Base-by-base conservation (phyloP, 2,329 filamentous ascomycete species). In the Trichoderma koningii region DNA sequence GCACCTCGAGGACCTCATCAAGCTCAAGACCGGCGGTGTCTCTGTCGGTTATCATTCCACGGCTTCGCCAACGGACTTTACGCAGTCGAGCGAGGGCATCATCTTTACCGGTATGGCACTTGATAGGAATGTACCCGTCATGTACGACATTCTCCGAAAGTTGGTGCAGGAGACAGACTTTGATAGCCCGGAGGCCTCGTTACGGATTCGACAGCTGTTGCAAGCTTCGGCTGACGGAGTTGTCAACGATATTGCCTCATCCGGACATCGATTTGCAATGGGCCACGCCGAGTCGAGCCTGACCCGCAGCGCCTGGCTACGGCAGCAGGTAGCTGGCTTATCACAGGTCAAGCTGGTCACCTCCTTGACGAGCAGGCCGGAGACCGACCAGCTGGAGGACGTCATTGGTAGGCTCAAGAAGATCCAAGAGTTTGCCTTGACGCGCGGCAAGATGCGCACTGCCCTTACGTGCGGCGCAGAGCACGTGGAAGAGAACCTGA, bases 1-100 rank as follows among this genome's bases (percentile, higher is more conserved):
- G 76, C 89, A 97, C 76, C 85, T 98, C 59, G 95, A 99, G 76
- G 95, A 98, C 73, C 79, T 93, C 63, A 97, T 99, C 76, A 98
- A 98, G 76, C 84, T 98, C 34, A 96, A 96, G 80, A 98, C 95
- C 1, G 95, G 95, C 21, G 95, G 95, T 10, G 86, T 99, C 44
- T 91, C 89, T 3, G 88, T 96, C 17, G 88, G 90, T 1, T 93
- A 97, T 70, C 91, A 96, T 77, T 86, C 89, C n/a, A 88, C 89
- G 0, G 86, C 93, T 0, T 92, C 88, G 2, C 92, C 94, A 0
- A 84, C 83, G 1, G 86, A 94, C 69, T 87, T 91, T 63, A 83
- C 85, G 34, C 81, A 84, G 28, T 90, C 88, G 9, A 87, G 85
- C 19, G 95, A 99, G 77, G 95, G 95, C 0, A 80, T 99, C 28